Conservation (phyloP, 78 protist species). For the Chrysochromulina parva region DNA sequence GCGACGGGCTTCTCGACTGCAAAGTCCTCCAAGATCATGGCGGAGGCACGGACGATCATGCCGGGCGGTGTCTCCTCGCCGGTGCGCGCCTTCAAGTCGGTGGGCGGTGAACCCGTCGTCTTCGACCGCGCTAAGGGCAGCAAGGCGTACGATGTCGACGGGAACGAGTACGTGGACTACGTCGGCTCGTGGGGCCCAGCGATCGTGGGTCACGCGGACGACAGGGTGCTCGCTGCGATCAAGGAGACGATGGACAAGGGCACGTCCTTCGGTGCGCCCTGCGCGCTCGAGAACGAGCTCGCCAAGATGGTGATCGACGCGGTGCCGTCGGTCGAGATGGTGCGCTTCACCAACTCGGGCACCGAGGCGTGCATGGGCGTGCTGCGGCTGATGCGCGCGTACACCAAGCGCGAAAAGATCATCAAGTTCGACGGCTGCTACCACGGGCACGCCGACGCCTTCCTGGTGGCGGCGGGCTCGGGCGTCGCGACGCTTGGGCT, state of each 20-base stretch:
- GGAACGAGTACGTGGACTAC: constrained; percentile 65
- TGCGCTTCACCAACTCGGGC: constrained; percentile 59
- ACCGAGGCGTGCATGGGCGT: constrained; percentile 65
- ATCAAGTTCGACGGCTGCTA: constrained; percentile 69
- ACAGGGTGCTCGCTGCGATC: constrained; percentile 3
- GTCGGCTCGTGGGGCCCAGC: constrained; percentile 68
- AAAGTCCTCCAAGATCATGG: constrained; percentile 26
- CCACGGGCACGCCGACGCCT: constrained; percentile 50
- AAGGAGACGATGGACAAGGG: constrained; percentile 40
- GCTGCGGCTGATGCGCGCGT: constrained; percentile 55
- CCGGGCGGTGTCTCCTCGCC: constrained; percentile 64
- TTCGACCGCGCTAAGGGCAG: constrained; percentile 60
- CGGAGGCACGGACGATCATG: constrained; percentile 43
- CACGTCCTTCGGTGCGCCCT: constrained; percentile 61
- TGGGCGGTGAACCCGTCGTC: constrained; percentile 55
- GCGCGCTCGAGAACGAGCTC: constrained; percentile 54
- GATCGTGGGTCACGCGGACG: constrained; percentile 53
- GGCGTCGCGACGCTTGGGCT: constrained; percentile 65
- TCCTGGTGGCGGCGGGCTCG: constrained; percentile 64
- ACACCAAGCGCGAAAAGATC: constrained; percentile 59
- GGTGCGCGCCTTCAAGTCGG: constrained; percentile 63
- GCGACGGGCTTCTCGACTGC: neutral
- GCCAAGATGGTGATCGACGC: constrained; percentile 62
- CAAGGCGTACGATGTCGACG: constrained; percentile 31
- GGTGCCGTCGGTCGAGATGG: constrained; percentile 66